Evolutionary conservation across 371 early-diverging fungal species (phyloP), one percentile per base, ranked within the genome.

Genomic region (Blakeslea trispora): DNA sequence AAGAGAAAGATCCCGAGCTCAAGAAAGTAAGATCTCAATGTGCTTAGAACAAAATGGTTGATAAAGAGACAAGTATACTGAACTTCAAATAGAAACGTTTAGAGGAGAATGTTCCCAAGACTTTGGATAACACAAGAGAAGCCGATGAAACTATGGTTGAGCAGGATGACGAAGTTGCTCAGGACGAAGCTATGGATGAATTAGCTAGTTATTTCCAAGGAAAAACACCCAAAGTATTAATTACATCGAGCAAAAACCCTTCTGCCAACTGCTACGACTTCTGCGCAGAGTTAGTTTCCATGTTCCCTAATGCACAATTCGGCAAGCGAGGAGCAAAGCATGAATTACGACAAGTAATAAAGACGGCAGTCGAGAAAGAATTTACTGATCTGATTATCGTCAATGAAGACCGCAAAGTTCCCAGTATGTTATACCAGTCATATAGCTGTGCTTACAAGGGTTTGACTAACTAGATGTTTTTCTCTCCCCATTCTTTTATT

Each of bases 381-480:
- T 99, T 87, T 58, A 97, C 98, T 6, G 97, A 97, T 67, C 60
- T 96, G 48, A 78, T 96, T 45, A 85, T 97, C 52, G 86, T 98
- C 35, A 91, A 92, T 58, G 97, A 97, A 74, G 96, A 96, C 82
- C 82, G 82, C 49, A 93, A 94, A 75, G 75, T 76, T 44, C 95
- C 96, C 21, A 89, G 92, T 94, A 84, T 68, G 88, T 53, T 51
- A 14, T 8, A 54, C 50, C 18, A 40, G 7, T 45, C 11, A 22
- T 13, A 45, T 34, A 44, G 2, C 7, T 28, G 28, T 7, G 3
- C 7, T 5, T 28, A 7, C 28, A 28, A 28, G 28, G 7, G 7
- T 28, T 7, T 5, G 28, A 28, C 28, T 28, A 28, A 28, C 7
- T 28, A 7, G 28, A n/a, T n/a, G n/a, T n/a, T n/a, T n/a, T n/a